These are phyloP conservation scores for Eucalyptus cloeziana DNA, from an alignment of 345 rosid species.

Conservation along the genomic window DNA sequence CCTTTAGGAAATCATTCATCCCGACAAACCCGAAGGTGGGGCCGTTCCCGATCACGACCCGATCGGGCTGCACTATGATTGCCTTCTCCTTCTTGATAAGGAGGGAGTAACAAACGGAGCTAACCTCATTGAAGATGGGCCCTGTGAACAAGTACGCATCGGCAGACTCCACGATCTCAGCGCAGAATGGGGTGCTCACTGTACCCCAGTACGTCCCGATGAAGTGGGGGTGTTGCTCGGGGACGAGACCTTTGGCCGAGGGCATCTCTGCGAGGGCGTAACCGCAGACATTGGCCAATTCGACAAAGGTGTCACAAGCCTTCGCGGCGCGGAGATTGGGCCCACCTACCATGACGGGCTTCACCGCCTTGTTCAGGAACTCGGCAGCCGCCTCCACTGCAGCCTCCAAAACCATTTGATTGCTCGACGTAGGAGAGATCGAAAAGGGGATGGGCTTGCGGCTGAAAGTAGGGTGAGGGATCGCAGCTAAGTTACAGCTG, in stretches of 20 bases:
- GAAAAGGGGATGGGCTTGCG: constrained; percentile 38
- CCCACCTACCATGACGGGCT: constrained; percentile 50
- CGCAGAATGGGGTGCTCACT: constrained; percentile 37
- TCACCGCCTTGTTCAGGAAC: constrained; percentile 47
- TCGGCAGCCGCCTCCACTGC: constrained; percentile 42
- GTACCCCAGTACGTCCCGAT: constrained; percentile 57
- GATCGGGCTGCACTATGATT: constrained; percentile 40
- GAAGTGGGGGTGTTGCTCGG: constrained; percentile 45
- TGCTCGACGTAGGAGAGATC: constrained; percentile 34
- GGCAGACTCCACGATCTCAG: constrained; percentile 47
- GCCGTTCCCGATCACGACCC: constrained; percentile 32
- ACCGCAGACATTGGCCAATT: constrained; percentile 37
- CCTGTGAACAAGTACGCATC: constrained; percentile 53
- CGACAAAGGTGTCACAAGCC: constrained; percentile 29
- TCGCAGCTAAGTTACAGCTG: constrained; percentile 36
- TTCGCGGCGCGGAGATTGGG: constrained; percentile 32
- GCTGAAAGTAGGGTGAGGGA: constrained; percentile 38
- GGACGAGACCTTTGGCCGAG: constrained; percentile 41
- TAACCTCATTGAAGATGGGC: constrained; percentile 42
- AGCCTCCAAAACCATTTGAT: constrained; percentile 31
- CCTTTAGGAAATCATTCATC: constrained; percentile 40
- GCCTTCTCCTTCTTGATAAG: constrained; percentile 47
- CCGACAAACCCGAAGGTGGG: constrained; percentile 35
- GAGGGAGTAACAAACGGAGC: constrained; percentile 37
- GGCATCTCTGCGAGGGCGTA: constrained; percentile 47